Conservation (phyloP, 192 early-diverging fungal genomes). For the Coemansia sp. region DNA sequence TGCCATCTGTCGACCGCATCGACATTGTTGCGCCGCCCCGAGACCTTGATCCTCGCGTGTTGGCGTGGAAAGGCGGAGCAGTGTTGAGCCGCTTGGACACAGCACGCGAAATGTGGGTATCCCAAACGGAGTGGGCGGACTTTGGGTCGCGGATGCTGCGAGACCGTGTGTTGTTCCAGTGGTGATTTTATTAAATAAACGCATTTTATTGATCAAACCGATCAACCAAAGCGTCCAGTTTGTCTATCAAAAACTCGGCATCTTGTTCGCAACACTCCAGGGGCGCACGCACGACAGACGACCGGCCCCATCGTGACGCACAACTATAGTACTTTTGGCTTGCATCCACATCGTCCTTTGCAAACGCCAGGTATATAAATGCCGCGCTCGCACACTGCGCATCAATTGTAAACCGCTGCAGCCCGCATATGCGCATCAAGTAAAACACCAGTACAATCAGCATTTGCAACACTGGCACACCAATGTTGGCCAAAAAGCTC, state of each 20-base stretch:
- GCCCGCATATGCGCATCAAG: constrained; percentile 25
- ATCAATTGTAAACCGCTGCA: constrained; percentile 37
- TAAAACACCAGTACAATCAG: constrained; percentile 30
- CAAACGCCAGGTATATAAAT: constrained; percentile 16
- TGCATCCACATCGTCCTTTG: constrained; percentile 19
- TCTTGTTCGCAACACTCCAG: constrained; percentile 3
- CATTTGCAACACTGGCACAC: constrained; percentile 13
- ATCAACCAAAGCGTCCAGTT: constrained; percentile 22
- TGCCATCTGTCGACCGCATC: constrained; percentile 54
- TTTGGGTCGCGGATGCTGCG: constrained; percentile 64
- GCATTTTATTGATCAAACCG: neutral
- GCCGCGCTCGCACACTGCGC: constrained; percentile 21
- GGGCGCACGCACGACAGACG: constrained; percentile 22
- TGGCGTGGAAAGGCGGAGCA: constrained; percentile 87
- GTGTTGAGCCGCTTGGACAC: constrained; percentile 77
- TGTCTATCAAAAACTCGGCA: constrained; percentile 17
- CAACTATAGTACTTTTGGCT: constrained; percentile 41
- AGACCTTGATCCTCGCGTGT: constrained; percentile 77
- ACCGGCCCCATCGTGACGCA: constrained; percentile 16
- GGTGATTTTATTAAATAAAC: constrained; percentile 32
- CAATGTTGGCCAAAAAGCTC: constrained; percentile 32
- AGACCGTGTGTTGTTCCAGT: constrained; percentile 68
- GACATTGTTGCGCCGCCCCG: constrained; percentile 76
- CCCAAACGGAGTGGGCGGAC: constrained; percentile 68
- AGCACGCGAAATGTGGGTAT: constrained; percentile 80